A percentile compares a stretch with the other conserved stretches of the same genome.
Conservation (phyloP, 306 rosid species). For the Trifolium repens region DNA sequence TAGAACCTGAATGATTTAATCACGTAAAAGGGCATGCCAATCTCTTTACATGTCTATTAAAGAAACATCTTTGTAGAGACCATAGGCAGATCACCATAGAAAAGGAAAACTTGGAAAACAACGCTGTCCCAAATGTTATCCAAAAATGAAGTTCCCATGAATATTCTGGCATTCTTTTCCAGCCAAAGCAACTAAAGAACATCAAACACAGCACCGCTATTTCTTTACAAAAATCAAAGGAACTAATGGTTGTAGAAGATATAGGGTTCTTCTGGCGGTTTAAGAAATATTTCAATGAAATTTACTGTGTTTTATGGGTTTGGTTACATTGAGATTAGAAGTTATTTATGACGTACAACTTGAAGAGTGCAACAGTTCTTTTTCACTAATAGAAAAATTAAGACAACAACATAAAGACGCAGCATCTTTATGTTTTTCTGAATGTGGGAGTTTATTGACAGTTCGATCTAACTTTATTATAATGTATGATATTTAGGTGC, state of each 20-base stretch:
- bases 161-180: conserved; percentile 28
- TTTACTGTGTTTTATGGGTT: conserved; percentile 19
- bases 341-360: conserved; percentile 11
- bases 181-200: conserved; percentile 6
- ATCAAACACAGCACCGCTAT: conserved; percentile 8
- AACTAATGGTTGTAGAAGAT: conserved; percentile 26
- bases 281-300: conserved; percentile 11
- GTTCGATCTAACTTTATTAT: conserved; percentile 23
- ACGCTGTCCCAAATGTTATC: conserved; percentile 2
- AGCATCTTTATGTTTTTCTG: not conserved
- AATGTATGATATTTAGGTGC: conserved; percentile 50
- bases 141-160: conserved; percentile 9
- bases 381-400: conserved; percentile 1
- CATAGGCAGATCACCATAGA: not conserved
- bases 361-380: not conserved
- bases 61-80: conserved; percentile 4
- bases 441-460: conserved; percentile 9
- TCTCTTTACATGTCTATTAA: conserved; percentile 2
- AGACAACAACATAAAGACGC: not conserved
- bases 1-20: conserved; percentile 1
- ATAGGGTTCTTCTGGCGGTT: conserved; percentile 1
- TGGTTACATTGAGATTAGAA: not conserved
- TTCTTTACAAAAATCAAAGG: conserved; percentile 3
- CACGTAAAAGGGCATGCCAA: conserved; percentile 15
- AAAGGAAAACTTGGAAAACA: not conserved